Evolutionary conservation across 1,139 yeast genomes (phyloP), one percentile per base, ranked within the genome.

Genomic region (Magnusiomyces clavatus): DNA sequence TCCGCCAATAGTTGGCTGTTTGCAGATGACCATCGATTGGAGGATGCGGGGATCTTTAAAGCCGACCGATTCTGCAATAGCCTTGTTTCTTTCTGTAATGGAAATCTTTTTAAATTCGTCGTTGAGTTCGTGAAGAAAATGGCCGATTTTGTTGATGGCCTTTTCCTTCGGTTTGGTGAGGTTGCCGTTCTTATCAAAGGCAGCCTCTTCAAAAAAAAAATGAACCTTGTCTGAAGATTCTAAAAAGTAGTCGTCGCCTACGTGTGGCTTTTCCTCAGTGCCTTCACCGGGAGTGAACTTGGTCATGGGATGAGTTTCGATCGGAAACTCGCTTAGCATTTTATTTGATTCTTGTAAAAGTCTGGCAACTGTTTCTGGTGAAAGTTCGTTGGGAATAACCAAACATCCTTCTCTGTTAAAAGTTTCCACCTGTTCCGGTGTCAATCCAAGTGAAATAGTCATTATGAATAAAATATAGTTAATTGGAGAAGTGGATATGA

Each of bases 21-120:
- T 86, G 69, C 86, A 83, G 47, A 86, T 83, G 39, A 84, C 71
- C 95, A 86, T 86, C 56, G 87, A 80, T 65, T 86, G 95, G 45
- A 86, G 72, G 1, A 86, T 85, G 34, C 85, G 69, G 0, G 95
- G 89, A 54, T 85, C 89, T 45, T 69, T 59, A 59, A 76, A 81
- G 0, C 76, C 73, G 50, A 86, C 68, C 40, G 77, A 73, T 10
- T 65, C 63, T 11, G 84, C 86, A 45, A 86, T 77, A 0, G 65
- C 74, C 43, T 72, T 66, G 12, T 83, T 77, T 39, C 77, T 73
- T 1, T 64, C 69, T 52, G 76, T 77, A 47, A 82, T 72, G 0
- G 94, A 81, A 34, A 80, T 65, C 8, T 69, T 58, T 17, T 66
- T 65, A 59, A 82, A 86, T 11, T 65, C 63, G 0, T 71, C 69